Evolutionary conservation across 2,329 filamentous ascomycete species (phyloP), one percentile per base, ranked within the genome.

Genomic region (Claviceps fusiformis): DNA sequence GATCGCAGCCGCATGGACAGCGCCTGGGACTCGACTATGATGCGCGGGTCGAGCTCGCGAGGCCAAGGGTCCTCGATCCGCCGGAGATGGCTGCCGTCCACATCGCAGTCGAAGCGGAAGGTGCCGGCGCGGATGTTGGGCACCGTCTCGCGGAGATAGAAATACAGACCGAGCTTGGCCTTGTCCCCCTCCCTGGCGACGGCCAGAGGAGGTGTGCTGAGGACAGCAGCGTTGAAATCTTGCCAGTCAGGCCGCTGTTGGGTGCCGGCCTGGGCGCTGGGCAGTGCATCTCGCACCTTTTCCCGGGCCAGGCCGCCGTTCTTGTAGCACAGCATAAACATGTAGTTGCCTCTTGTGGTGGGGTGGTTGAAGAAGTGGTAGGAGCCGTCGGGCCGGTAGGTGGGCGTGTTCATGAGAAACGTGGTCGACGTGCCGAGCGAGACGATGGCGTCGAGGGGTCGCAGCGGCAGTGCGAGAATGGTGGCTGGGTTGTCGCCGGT

Each of bases 291-390:
- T 54, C 93, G 86, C 59, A 97, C 82, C 63, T 87, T 84, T 68
- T 98, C 93, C 48, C 93, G 86, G 2, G 93, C 92, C 1, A 97
- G 82, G 2, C 90, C 90, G 62, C 93, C 93, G 71, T 98, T 98
- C 73, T 97, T 97, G 77, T 97, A 98, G 78, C 93, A 98, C 41
- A 98, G 82, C 93, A 98, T 98, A 72, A 98, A 97, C 93, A 98
- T 97, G 79, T 95, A 96, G 57, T 96, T 80, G 1, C 87, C 89
- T 0, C 84, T 75, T 0, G 89, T 95, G 48, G 90, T 93, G 1
- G 93, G 93, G 70, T 97, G 91, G 74, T 96, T 95, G 81, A 97
- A 95, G 77, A 97, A 95, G 74, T 98, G 93, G 66, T 95, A 95
- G 7, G 87, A 82, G 3, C 89, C 87, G 65, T 96, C 86, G 2